Evolutionary conservation across 2,329 filamentous ascomycete species (phyloP), one percentile per base, ranked within the genome.

Genomic region (Hymenoscyphus repandus): DNA sequence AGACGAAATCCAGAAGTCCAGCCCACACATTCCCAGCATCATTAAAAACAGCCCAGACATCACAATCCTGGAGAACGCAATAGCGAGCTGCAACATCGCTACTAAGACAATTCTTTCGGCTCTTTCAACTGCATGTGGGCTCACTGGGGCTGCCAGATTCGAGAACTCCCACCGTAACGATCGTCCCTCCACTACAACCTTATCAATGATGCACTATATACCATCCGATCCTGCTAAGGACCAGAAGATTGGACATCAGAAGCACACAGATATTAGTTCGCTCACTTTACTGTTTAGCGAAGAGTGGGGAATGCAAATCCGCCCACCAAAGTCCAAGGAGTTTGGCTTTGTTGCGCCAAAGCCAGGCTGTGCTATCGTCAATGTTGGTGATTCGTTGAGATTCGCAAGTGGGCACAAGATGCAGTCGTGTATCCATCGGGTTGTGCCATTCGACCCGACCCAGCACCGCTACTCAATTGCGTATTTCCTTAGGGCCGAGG

Each of bases 381-480:
- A 82, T 64, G 74, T 82, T 13, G 79, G 79, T 52, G 79, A 83
- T 69, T 78, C 76, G 22, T 70, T 82, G 55, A 73, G 77, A 39
- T 81, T 80, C 58, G 73, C 75, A 2, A 74, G 70, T 51, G 74
- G 72, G 39, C 72, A 74, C 65, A 75, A 70, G 51, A 72, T 81
- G 67, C 72, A 77, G 65, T 77, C 74, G 34, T 78, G 76, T 69
- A 77, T 81, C 63, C 78, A 80, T 69, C 70, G 76, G 51, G 77
- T 80, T 27, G 75, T 81, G 17, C 77, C 77, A 0, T 73, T 74
- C 54, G 64, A 77, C 69, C 71, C 18, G 59, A 63, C 22, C 37
- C 74, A 79, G 74, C 74, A 79, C 67, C 74, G 78, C 50, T 80
- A 80, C 71, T 78, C 74, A 9, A 77, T 80, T 55, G 77, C 78